Percentiles rank a stretch among this genome's conserved stretches.
Evolutionary conservation across 2,329 filamentous ascomycete species (phyloP).

Genomic region (Cladosporium sp.): DNA sequence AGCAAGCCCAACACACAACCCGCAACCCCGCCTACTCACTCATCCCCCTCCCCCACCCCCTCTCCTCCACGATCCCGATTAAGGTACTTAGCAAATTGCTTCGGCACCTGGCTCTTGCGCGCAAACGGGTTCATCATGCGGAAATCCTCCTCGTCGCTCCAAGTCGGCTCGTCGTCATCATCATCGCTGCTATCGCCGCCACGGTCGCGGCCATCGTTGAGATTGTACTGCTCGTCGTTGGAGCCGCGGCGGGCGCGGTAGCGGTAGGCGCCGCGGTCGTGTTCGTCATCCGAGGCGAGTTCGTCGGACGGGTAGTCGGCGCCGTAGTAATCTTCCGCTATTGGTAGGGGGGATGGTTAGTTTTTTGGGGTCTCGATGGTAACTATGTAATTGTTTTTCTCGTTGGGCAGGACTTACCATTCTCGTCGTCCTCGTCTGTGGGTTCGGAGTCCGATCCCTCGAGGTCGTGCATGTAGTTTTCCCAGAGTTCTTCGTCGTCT

Average conservation of each 20-base stretch:
- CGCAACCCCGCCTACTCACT: too few species aligned
- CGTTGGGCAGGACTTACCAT: constrained; percentile 28
- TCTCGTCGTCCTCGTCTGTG: constrained; percentile 60
- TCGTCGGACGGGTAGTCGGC: constrained; percentile 81
- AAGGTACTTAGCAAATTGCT: constrained; percentile 22
- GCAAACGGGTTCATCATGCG: constrained; percentile 29
- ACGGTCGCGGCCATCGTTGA: too few species aligned
- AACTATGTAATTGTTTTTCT: too few species aligned
- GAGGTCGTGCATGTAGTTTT: constrained; percentile 41
- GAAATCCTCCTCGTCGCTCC: constrained; percentile 19
- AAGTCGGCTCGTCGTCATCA: constrained; percentile 19
- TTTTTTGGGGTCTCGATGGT: constrained; percentile 11
- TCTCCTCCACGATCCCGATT: constrained; percentile 7
- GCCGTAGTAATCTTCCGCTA: constrained; percentile 72
- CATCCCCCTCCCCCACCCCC: too few species aligned
- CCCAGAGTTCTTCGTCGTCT: constrained; percentile 54
- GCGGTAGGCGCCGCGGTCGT: constrained; percentile 42
- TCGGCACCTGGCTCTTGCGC: constrained; percentile 19
- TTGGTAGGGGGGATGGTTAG: too few species aligned
- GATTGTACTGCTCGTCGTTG: constrained; percentile 41
- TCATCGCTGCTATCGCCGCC: constrained; percentile 29
- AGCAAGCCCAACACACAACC: too few species aligned
- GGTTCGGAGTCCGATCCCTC: constrained; percentile 33
- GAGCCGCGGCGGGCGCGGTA: constrained; percentile 33
- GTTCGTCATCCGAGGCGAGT: constrained; percentile 67